Base-by-base conservation (phyloP, 495 filamentous ascomycete genomes). In the Penicillium salamii region DNA sequence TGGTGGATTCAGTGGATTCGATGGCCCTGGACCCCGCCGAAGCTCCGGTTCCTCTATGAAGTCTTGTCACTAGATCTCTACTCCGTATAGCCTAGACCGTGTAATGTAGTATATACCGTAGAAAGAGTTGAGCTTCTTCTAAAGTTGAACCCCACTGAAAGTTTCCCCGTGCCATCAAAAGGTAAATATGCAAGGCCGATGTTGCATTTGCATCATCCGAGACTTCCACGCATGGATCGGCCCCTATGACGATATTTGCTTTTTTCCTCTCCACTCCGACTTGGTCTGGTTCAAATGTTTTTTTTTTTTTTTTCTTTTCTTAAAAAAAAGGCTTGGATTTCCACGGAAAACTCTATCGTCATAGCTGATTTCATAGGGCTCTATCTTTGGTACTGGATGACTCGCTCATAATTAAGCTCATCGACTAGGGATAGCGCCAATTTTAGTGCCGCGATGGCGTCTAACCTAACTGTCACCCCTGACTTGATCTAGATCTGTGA, bases 321-420 rank as follows among this genome's bases (percentile, higher is more conserved):
- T n/a, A n/a, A n/a, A n/a, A n/a, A n/a, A n/a, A n/a, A n/a, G n/a
- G n/a, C n/a, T n/a, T n/a, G n/a, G n/a, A n/a, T n/a, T n/a, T n/a
- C n/a, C n/a, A n/a, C n/a, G n/a, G n/a, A 12, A 20, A 2, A 14
- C 9, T 24, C 5, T 23, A 7, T 9, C 1, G 20, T 23, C 4
- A 9, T 17, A 13, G n/a, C n/a, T n/a, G n/a, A 21, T 23, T 21
- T 39, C 36, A 14, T 11, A 38, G 4, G 8, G 23, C 3, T 26
- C 23, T 8, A 26, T 26, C 4, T 3, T 4, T 26, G 23, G 23
- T 26, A 26, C 3, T 8, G 20, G 35, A 53, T 31, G 42, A 46
- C 28, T 47, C 44, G 33, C 12, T 24, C 39, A 36, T 37, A 15
- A 39, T 39, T 54, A 54, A 54, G 46, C 52, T 54, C 40, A 50